A percentile compares a stretch with the other conserved stretches of the same genome.
Conservation (phyloP, 2,329 filamentous ascomycete genomes). For the Didymella glomerata region DNA sequence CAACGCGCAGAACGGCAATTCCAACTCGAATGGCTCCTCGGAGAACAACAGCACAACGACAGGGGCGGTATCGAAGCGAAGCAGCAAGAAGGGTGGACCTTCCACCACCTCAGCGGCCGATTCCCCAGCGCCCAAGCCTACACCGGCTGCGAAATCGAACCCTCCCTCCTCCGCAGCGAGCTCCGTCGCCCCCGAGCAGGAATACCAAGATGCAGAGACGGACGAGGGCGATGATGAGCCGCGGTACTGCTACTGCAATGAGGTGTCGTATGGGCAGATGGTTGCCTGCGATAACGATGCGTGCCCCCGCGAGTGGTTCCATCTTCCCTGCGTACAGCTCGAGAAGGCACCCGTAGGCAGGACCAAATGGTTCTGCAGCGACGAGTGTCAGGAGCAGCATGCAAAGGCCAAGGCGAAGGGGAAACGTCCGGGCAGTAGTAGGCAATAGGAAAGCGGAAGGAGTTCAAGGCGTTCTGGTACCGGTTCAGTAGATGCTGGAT, state of each 20-base stretch:
- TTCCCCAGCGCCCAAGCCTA: slow-evolving; percentile 41
- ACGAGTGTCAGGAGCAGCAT: slow-evolving; percentile 49
- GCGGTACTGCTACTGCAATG: slow-evolving; percentile 72
- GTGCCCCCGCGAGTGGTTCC: slow-evolving; percentile 73
- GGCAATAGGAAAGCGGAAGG: slow-evolving; percentile 53
- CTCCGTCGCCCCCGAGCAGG: slow-evolving; percentile 44
- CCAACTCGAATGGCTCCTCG: slow-evolving; percentile 49
- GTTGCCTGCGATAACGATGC: slow-evolving; percentile 72
- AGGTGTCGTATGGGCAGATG: slow-evolving; percentile 72
- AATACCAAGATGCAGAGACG: slow-evolving; percentile 45
- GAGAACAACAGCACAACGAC: slow-evolving; percentile 51
- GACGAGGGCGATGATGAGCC: slow-evolving; percentile 59
- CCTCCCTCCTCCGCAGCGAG: slow-evolving; percentile 46
- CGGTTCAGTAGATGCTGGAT: slow-evolving; percentile 39
- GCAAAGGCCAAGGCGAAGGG: slow-evolving; percentile 45
- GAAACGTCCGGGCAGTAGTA: slow-evolving; percentile 49
- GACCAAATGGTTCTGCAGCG: slow-evolving; percentile 53
- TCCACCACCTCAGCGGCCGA: slow-evolving; percentile 34
- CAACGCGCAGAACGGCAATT: slow-evolving; percentile 49
- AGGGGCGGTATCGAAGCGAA: slow-evolving; percentile 47
- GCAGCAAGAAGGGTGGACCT: slow-evolving; percentile 47
- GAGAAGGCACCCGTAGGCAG: slow-evolving; percentile 63
- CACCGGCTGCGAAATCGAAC: slow-evolving; percentile 38
- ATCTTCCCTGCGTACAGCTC: slow-evolving; percentile 70
- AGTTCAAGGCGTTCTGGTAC: slow-evolving; percentile 50